A percentile compares a stretch with the other conserved stretches of the same genome.
Evolutionary conservation across 1,284 basidiomycete species (phyloP).

Genomic region (Phylloporus gajari): DNA sequence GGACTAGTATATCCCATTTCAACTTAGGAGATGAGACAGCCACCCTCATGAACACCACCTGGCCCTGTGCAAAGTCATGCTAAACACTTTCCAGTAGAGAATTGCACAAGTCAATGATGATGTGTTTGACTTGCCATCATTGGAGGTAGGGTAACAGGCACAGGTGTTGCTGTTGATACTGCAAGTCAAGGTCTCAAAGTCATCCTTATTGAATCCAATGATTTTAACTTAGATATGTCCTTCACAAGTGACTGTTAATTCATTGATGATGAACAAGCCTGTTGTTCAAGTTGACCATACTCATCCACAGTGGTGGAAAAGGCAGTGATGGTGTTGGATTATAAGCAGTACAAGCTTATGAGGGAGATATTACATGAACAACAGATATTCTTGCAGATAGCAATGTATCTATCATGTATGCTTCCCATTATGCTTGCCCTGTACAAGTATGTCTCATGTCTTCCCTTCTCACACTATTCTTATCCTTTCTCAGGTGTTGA

Average conservation of each 20-base stretch:
- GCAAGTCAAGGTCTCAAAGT: conserved; percentile 92
- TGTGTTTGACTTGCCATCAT: conserved; percentile 81
- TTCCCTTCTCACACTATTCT: too few relatives aligned
- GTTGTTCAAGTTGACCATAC: conserved; percentile 96
- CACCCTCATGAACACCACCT: conserved; percentile 83
- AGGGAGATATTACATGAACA: conserved; percentile 94
- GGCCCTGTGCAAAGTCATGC: conserved; percentile 71
- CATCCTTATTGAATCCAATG: conserved; percentile 92
- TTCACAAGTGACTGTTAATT: conserved; percentile 36
- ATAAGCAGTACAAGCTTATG: conserved; percentile 97
- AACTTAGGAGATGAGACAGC: conserved; percentile 68
- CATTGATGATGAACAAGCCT: conserved; percentile 71
- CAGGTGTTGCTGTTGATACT: conserved; percentile 94
- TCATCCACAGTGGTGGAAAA: conserved; percentile 99
- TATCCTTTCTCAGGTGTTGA: conserved; percentile 83
- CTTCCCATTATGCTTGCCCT: conserved; percentile 95
- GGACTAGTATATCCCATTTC: conserved; percentile 72
- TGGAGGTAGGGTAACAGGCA: conserved; percentile 94
- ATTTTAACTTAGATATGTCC: conserved; percentile 84
- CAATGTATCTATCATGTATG: conserved; percentile 92
- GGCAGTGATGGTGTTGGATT: conserved; percentile 95
- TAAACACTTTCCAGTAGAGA: conserved; percentile 57
- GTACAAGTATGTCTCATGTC: conserved; percentile 81
- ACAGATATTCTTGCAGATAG: conserved; percentile 93
- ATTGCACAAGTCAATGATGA: conserved; percentile 50